Evolutionary conservation across 2,329 filamentous ascomycete genomes (phyloP).

Genomic region (Claviceps fusiformis): DNA sequence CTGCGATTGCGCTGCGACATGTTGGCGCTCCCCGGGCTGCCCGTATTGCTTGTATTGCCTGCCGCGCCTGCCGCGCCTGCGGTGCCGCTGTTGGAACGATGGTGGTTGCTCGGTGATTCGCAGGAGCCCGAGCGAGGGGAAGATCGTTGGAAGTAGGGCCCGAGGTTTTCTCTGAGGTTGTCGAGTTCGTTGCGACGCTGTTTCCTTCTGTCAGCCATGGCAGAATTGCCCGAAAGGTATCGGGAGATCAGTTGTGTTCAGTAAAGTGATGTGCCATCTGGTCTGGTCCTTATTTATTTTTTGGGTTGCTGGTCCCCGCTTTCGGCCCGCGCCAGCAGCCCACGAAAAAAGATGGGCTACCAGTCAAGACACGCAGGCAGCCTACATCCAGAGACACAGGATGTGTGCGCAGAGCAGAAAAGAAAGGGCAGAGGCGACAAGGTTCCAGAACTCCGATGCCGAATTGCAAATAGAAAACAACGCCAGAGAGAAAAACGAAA

Average conservation of each 20-base stretch:
- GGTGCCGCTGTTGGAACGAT: conserved; percentile 5
- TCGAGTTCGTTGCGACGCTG: conserved; percentile 20
- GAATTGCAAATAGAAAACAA: no score
- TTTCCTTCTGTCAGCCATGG: conserved; percentile 22
- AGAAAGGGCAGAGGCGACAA: background rate
- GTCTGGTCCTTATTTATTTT: background rate
- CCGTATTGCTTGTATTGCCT: background rate
- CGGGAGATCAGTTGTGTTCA: background rate
- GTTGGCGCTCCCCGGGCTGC: conserved; percentile 3
- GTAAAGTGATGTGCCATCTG: background rate
- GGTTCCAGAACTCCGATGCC: background rate
- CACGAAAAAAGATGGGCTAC: background rate
- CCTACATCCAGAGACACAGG: background rate
- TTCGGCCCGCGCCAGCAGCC: background rate
- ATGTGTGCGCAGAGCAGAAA: background rate
- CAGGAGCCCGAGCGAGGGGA: conserved; percentile 8
- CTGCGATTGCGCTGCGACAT: conserved; percentile 33
- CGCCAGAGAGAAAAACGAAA: no score
- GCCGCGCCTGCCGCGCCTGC: background rate
- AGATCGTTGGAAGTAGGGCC: conserved; percentile 18
- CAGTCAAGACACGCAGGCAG: background rate
- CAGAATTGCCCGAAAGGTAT: background rate
- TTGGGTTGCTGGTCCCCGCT: background rate
- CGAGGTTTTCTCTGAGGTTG: conserved; percentile 21
- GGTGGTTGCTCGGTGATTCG: conserved; percentile 5